Evolutionary conservation across 2,329 filamentous ascomycete genomes (phyloP).

Genomic region (Chaetomium globosum): DNA sequence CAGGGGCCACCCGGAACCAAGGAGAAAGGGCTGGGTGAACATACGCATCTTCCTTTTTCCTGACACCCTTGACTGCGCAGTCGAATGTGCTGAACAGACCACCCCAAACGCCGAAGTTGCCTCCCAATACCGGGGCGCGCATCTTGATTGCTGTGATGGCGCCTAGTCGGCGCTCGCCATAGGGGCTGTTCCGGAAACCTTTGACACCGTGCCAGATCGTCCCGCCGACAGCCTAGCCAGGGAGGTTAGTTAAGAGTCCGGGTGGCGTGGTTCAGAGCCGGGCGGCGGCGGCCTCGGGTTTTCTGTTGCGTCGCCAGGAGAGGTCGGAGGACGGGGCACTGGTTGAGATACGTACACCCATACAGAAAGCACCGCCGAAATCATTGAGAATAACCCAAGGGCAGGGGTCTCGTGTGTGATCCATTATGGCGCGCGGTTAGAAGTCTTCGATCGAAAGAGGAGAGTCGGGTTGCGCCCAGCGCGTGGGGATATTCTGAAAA

Average conservation of each 20-base stretch:
- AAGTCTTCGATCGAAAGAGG: not conserved
- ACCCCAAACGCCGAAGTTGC: slow-evolving; percentile 95
- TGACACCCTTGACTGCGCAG: slow-evolving; percentile 90
- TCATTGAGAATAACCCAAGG: slow-evolving; percentile 96
- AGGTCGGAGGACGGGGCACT: not conserved
- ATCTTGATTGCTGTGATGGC: slow-evolving; percentile 97
- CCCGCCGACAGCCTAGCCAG: slow-evolving; percentile 67
- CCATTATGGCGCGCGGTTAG: slow-evolving; percentile 58
- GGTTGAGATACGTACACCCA: slow-evolving; percentile 71
- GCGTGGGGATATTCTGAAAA: not conserved
- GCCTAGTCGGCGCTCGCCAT: slow-evolving; percentile 93
- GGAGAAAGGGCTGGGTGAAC: not conserved
- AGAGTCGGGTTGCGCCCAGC: slow-evolving; percentile 9
- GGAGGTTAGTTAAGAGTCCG: not conserved
- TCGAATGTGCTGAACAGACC: slow-evolving; percentile 95
- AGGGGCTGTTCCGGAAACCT: slow-evolving; percentile 84
- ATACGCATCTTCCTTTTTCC: slow-evolving; percentile 94
- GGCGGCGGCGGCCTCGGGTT: no score
- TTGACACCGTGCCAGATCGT: slow-evolving; percentile 97
- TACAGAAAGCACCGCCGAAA: slow-evolving; percentile 94
- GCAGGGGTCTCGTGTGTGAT: slow-evolving; percentile 96
- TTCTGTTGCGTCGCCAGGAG: not conserved
- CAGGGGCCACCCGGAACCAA: no score
- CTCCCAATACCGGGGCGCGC: slow-evolving; percentile 90
- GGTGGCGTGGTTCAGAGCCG: no score